Percentiles rank a stretch among this genome's conserved stretches.
Evolutionary conservation across 257 asterid genomes (phyloP).

Genomic region (Nicotiana knightiana): DNA sequence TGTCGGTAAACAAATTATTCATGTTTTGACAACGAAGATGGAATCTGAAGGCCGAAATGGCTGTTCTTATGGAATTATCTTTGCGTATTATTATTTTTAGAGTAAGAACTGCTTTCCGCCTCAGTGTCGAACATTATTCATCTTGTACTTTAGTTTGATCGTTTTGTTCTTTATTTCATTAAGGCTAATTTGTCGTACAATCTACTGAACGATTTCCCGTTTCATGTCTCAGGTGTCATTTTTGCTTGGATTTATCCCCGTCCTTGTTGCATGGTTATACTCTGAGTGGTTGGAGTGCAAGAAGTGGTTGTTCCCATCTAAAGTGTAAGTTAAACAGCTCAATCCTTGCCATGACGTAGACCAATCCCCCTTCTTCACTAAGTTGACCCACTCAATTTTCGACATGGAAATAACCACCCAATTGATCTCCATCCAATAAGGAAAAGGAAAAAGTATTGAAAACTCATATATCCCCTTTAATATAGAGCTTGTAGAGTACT

Average conservation of each 20-base stretch:
- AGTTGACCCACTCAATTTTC: background rate
- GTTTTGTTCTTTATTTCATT: background rate
- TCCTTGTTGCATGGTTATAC: constrained; percentile 71
- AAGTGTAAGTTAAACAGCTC: constrained; percentile 51
- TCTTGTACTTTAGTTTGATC: background rate
- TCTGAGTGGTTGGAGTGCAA: constrained; percentile 84
- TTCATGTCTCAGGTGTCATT: constrained; percentile 67
- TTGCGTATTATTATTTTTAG: background rate
- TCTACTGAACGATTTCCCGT: constrained; percentile 6
- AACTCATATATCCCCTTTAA: background rate
- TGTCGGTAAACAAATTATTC: background rate
- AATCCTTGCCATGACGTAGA: background rate
- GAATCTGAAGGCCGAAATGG: background rate
- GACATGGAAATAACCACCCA: background rate
- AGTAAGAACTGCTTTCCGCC: background rate
- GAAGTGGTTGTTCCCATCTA: constrained; percentile 50
- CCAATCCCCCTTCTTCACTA: background rate
- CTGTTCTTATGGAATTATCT: background rate
- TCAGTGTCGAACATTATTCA: background rate
- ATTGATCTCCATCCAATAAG: background rate
- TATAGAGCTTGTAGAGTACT: background rate
- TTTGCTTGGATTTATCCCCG: constrained; percentile 73
- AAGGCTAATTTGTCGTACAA: background rate
- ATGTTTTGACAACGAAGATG: background rate
- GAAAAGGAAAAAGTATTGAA: background rate